phyloP scores from a whole-genome alignment of 139 green algal genomes.

The Zygnema cylindricum region DNA sequence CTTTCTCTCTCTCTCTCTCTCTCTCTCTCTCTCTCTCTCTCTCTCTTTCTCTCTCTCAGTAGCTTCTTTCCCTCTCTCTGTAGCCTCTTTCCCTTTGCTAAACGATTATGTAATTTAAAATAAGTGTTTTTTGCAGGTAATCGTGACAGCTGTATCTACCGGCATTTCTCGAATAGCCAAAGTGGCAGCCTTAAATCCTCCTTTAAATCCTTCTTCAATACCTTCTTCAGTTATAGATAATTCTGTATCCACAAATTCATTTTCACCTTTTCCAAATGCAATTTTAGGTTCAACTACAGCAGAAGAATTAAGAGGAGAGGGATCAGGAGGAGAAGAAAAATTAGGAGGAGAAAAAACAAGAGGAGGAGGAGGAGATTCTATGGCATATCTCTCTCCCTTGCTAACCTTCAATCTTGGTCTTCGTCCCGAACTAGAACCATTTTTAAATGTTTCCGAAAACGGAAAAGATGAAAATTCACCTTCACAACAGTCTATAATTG shows the following conservation, averaged over 20 bases:
- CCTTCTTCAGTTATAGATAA: not conserved
- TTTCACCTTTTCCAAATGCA: too few relatives aligned
- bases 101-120: not conserved
- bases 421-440: not conserved
- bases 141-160: not conserved
- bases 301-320: not conserved
- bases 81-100: not conserved
- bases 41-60: too few relatives aligned
- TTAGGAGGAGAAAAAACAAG: not conserved
- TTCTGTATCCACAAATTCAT: too few relatives aligned
- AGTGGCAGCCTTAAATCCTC: not conserved
- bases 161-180: not conserved
- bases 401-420: not conserved
- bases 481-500: too few relatives aligned
- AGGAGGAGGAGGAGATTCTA: not conserved
- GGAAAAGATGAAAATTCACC: too few relatives aligned
- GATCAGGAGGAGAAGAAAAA: too few relatives aligned
- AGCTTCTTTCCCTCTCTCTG: too few relatives aligned
- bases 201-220: not conserved
- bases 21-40: not conserved
- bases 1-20: not conserved
- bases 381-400: not conserved
- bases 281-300: not conserved
- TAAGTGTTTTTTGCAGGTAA: not conserved
- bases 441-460: not conserved